Evolutionary conservation across 495 filamentous ascomycete species (phyloP), one percentile per base, ranked within the genome.

Genomic region (Aspergillus nanangensis): DNA sequence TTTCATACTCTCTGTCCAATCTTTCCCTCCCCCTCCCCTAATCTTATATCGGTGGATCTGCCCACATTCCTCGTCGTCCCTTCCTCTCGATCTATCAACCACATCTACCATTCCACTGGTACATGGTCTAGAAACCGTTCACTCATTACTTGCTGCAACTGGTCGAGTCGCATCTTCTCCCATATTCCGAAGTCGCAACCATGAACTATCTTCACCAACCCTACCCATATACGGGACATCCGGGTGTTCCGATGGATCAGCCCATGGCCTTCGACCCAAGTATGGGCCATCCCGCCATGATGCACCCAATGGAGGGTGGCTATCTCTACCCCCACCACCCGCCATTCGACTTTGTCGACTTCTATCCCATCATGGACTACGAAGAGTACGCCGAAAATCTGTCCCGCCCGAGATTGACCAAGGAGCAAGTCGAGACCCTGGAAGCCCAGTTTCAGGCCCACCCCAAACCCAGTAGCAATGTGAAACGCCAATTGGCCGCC

Each of bases 361-460:
- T 67, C 55, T 73, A 73, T 41, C 67, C 69, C 8, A 69, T 74
- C 35, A 71, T 71, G 69, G 71, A 75, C 49, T 75, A 71, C 55
- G 70, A 74, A 42, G 67, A 72, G 58, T 71, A 72, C 52, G 59
- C 68, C 33, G 75, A 80, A 51, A 75, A 73, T 41, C 59, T 75
- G 24, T 77, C 71, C 9, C 70, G 75, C 37, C 86, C 87, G 10
- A 76, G 87, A 19, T 73, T 92, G 56, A 84, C 87, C 37, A 89
- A 88, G 65, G 87, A 90, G 45, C 87, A 92, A 70, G 82, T 90
- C 20, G 86, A 88, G 50, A 77, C 81, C 17, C 62, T 92, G 41
- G 87, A 92, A 56, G 71, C 76, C 15, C 81, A 89, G 37, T 92
- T 90, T 55, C 72, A 80, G 50, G 78, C 85, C 48, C 84, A 87